Percentiles rank a stretch among this genome's conserved stretches.
Evolutionary conservation across 768 basidiomycete species (phyloP).

Genomic region (Hortiboletus flavorubellus): DNA sequence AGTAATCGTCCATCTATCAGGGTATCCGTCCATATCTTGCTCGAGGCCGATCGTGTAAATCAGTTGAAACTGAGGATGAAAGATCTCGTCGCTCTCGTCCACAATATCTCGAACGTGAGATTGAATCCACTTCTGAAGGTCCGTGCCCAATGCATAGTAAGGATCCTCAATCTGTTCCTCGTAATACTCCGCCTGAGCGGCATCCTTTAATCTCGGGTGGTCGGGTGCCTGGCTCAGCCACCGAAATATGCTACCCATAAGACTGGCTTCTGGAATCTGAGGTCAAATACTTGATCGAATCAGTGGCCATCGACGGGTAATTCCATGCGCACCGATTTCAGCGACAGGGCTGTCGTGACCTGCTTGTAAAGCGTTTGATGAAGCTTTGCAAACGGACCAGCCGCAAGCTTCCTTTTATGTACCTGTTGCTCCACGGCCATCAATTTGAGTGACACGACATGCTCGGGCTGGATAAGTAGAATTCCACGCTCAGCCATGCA

Average conservation of each 20-base stretch:
- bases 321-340: not conserved
- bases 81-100: slow-evolving; percentile 21
- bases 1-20: slow-evolving; percentile 27
- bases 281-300: not conserved
- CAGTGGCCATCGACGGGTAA: not conserved
- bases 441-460: slow-evolving; percentile 46
- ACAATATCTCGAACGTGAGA: slow-evolving; percentile 13
- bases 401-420: not conserved
- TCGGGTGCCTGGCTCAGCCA: not conserved
- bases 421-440: slow-evolving; percentile 38
- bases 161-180: too few relatives aligned
- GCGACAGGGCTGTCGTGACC: not conserved
- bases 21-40: slow-evolving; percentile 21
- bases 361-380: not conserved
- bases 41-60: slow-evolving; percentile 26
- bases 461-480: slow-evolving; percentile 47
- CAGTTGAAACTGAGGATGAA: slow-evolving; percentile 19
- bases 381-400: slow-evolving; percentile 14
- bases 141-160: not conserved
- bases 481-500: slow-evolving; percentile 39
- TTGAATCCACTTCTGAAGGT: slow-evolving; percentile 12
- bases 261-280: not conserved
- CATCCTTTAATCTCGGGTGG: too few relatives aligned
- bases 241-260: not conserved
- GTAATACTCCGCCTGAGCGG: accelerated